Evolutionary conservation across 2,329 filamentous ascomycete species (phyloP), one percentile per base, ranked within the genome.

Genomic region (Paraconiothyrium brasiliense): DNA sequence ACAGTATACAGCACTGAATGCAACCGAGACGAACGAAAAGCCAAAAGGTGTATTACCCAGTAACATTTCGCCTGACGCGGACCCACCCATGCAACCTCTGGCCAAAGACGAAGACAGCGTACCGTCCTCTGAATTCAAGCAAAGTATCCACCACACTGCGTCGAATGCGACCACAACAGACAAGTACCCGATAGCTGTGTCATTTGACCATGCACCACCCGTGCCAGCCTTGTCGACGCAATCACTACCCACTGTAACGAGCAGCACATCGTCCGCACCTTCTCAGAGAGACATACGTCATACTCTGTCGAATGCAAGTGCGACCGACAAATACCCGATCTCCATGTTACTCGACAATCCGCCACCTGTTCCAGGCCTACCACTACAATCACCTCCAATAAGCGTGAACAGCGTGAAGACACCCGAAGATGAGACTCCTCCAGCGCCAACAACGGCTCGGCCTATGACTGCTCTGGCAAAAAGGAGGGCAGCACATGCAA

Each of bases 391-490:
- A 3, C 14, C 32, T 37, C 32, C 48, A 37, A 51, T 20, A 35
- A 24, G 14, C 30, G n/a, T n/a, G 9, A 37, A 4, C 43, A 48
- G 32, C 14, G 20, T 37, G 9, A 43, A 56, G 43, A 48, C 43
- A 6, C 32, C 34, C 3, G 16, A 16, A 14, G 41, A 24, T 24
- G 32, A 50, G 20, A 30, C 59, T 57, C 34, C 55, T 34, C 2
- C 30, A 9, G 16, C 9, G 5, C 32, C 47, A 24, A 30, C 32
- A 32, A 43, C 43, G 22, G 8, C 57, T 13, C 62, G 60, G 24
- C 59, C 67, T 6, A 65, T 69, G 62, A 66, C 69, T 8, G 66
- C 71, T 7, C 65, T 72, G 57, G 68, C 67, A 9, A 76, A 70
- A 37, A 61, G 74, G 41, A 63, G 71, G 52, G 63, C 66, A 39